Evolutionary conservation across 257 asterid genomes (phyloP), one percentile per base, ranked within the genome.

Genomic region (Asclepias syriaca): DNA sequence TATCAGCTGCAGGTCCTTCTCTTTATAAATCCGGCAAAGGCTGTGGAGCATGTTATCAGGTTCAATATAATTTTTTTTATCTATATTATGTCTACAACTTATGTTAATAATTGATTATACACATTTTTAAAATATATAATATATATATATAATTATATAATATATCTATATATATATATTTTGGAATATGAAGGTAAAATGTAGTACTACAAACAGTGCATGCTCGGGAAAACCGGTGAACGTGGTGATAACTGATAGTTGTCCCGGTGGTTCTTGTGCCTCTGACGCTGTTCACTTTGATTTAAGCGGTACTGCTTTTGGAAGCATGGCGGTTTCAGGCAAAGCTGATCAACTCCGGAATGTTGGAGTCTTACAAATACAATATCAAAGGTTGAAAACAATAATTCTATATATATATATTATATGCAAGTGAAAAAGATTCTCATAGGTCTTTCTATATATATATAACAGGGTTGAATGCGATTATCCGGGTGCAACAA

Each of bases 171-270:
- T 24, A 24, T 24, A 24, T 24, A 24, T 24, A 0, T 32, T 71
- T 27, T 15, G 15, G 19, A 14, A 8, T 13, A 18, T 22, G 10
- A n/a, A 92, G 98, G 92, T 93, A 51, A 88, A 85, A 79, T 93
- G 98, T 70, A 43, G 48, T 43, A 80, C 87, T 3, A 72, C 53
- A 18, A 66, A 82, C 29, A 61, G 58, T 18, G 82, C 74, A 53
- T 93, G 98, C 84, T 93, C 98, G 0, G 97, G 96, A n/a, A 71
- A 82, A 3, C 87, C 98, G 24, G 97, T 93, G 77, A 89, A 81
- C 2, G 97, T 93, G 67, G 96, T 90, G 2, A 68, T 88, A 50
- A 89, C 96, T 0, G 98, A 93, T 55, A 78, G 78, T 65, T 91
- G 96, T 71, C 92, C 88, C 0, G 96, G 96, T 18, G 84, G 84